Evolutionary conservation across 352 stramenopile genomes (phyloP).

Genomic region (Globisporangium yorkense): DNA sequence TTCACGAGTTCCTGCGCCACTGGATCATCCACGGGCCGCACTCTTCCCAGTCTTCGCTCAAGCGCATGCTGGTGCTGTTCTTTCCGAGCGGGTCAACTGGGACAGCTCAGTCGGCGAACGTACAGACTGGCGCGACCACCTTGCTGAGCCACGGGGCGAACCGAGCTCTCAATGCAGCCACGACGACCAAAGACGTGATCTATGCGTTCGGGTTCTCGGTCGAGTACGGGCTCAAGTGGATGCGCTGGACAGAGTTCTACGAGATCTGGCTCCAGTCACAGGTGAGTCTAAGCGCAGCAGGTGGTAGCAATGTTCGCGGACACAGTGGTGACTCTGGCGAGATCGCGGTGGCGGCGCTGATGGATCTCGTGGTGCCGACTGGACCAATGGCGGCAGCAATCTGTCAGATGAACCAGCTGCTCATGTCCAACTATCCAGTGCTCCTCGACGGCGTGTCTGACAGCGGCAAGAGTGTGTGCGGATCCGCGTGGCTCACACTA

Average conservation of each 20-base stretch:
- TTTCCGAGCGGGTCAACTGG: slow-evolving; percentile 37
- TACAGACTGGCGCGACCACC: not conserved
- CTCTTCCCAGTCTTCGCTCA: slow-evolving; percentile 43
- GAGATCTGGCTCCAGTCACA: slow-evolving; percentile 33
- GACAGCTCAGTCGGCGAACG: slow-evolving; percentile 7
- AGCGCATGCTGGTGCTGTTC: slow-evolving; percentile 39
- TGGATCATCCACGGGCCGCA: slow-evolving; percentile 46
- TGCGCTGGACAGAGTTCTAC: slow-evolving; percentile 64
- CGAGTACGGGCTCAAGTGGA: slow-evolving; percentile 69
- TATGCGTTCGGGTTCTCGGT: slow-evolving; percentile 66
- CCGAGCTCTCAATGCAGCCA: not conserved
- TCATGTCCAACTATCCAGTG: slow-evolving; percentile 27
- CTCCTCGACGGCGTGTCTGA: slow-evolving; percentile 35
- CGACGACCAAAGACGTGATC: slow-evolving; percentile 31
- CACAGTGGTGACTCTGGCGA: not conserved
- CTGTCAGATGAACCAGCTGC: slow-evolving; percentile 42
- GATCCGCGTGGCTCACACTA: slow-evolving; percentile 18
- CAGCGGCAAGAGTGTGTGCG: slow-evolving; percentile 46
- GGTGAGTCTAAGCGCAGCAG: slow-evolving; percentile 8
- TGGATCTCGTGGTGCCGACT: slow-evolving; percentile 33
- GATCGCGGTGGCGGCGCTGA: not conserved
- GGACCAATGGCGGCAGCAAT: slow-evolving; percentile 25
- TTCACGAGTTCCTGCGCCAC: slow-evolving; percentile 56
- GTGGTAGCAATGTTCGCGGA: slow-evolving; percentile 1
- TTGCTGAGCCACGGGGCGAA: slow-evolving; percentile 5